Base-by-base conservation (phyloP, 1,139 yeast species). In the Debaryomyces fabryi region DNA sequence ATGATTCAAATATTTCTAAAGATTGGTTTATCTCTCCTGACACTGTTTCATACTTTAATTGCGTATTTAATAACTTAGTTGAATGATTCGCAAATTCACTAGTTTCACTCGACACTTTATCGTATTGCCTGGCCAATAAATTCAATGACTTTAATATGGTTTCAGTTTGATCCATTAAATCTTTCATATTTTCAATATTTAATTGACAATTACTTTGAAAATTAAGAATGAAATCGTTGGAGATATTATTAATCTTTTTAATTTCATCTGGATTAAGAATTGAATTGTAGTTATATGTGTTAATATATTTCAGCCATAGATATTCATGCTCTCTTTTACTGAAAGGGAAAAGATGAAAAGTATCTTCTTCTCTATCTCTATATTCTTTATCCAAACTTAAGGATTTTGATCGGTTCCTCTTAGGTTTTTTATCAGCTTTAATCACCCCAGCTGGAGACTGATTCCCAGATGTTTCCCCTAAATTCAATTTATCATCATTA, bases 61-160 rank as follows among this genome's bases (percentile, higher is more conserved):
- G 83, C 46, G 82, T 78, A 3, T 72, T 69, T 49, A 86, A 74
- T 44, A 88, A 67, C 9, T 72, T 62, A 46, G 81, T 80, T 2
- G 89, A 80, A 47, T 82, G 77, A 1, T 68, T 63, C 57, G 86
- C 90, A 61, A 88, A 86, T 25, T 82, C 86, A 29, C 69, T 64
- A 0, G 95, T 86, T 51, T 85, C 88, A 29, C 67, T 64, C 5
- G 81, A 70, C 5, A 88, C 88, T 18, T 76, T 71, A 48, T 77
- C 77, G 58, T 85, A 83, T 40, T 80, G 81, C 1, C 58, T 48
- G 7, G 81, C 71, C 47, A 86, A 67, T 0, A 67, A 62, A 29
- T 75, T 70, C 37, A 85, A 66, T 23, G 72, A 68, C 1, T 55
- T 56, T 20, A 81, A 63, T 5, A 85, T 73, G 0, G 58, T 52